A percentile compares a stretch with the other conserved stretches of the same genome.
Conservation (phyloP, 331 rosid species). For the Quercus tomentella region DNA sequence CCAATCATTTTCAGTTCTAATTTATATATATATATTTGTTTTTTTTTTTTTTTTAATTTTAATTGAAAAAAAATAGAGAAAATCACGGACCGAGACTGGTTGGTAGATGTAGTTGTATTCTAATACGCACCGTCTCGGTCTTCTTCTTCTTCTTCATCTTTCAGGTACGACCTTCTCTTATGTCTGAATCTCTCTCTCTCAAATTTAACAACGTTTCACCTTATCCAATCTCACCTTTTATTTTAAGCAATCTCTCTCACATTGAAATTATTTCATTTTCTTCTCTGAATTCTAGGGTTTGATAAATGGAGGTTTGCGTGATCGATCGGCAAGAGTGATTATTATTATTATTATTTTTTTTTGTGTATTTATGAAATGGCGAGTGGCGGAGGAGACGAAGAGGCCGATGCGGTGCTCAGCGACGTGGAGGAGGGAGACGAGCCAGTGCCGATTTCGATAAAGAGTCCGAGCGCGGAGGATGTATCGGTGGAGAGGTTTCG, state of each 20-base stretch:
- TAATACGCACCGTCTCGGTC: slow-evolving; percentile 8
- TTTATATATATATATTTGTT: not conserved
- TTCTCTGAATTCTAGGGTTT: slow-evolving; percentile 34
- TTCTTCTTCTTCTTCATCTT: not conserved
- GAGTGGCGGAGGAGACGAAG: slow-evolving; percentile 47
- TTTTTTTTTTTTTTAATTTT: too few relatives aligned
- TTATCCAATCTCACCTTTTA: not conserved
- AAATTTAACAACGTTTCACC: too few relatives aligned
- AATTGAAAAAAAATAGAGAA: too few relatives aligned
- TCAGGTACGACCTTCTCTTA: slow-evolving; percentile 12
- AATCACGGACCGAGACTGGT: slow-evolving; percentile 23
- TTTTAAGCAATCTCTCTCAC: not conserved
- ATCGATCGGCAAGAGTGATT: slow-evolving; percentile 21
- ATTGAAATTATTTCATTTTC: too few relatives aligned
- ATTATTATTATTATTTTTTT: not conserved
- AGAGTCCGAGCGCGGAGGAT: slow-evolving; percentile 45
- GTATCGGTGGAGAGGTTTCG: slow-evolving; percentile 51
- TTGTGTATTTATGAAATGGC: slow-evolving; percentile 42
- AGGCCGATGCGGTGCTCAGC: slow-evolving; percentile 83
- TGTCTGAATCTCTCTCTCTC: slow-evolving; percentile 8
- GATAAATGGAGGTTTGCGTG: slow-evolving; percentile 2
- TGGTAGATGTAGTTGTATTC: slow-evolving; percentile 16
- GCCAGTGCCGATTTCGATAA: slow-evolving; percentile 35
- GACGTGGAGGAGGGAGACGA: slow-evolving; percentile 84
- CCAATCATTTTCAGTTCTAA: not conserved